Conservation (phyloP, 805 yeast genomes). For the Metschnikowia cerradonensis region DNA sequence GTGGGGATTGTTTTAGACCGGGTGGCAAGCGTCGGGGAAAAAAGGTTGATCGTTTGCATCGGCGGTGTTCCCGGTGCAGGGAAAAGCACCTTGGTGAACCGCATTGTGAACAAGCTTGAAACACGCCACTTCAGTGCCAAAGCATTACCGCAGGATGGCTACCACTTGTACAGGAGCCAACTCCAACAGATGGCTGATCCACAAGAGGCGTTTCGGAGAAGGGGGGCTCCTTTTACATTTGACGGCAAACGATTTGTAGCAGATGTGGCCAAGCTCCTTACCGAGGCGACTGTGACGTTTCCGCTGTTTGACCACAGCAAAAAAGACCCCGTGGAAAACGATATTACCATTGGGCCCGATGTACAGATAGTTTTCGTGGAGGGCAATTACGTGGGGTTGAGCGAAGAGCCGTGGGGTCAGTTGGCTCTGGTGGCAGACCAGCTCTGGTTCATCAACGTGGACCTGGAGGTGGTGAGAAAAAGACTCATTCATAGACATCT, state of each 20-base stretch:
- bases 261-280: conserved; percentile 19
- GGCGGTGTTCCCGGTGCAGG: conserved; percentile 88
- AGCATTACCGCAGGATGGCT: conserved; percentile 40
- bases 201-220: conserved; percentile 50
- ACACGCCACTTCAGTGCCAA: conserved; percentile 14
- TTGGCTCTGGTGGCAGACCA: conserved; percentile 40
- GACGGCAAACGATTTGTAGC: conserved; percentile 46
- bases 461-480: conserved; percentile 41
- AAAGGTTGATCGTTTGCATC: conserved; percentile 51
- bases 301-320: conserved; percentile 76
- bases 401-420: conserved; percentile 55
- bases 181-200: conserved; percentile 47
- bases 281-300: conserved; percentile 35
- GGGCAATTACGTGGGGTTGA: conserved; percentile 67
- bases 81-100: conserved; percentile 61
- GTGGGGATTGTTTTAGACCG: conserved; percentile 7
- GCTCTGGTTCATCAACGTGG: conserved; percentile 50
- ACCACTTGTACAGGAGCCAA: conserved; percentile 31
- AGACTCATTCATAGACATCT: conserved; percentile 69
- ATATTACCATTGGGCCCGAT: conserved; percentile 41
- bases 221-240: conserved; percentile 89
- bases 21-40: conserved; percentile 3
- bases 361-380: conserved; percentile 63
- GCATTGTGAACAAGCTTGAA: conserved; percentile 36
- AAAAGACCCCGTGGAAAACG: conserved; percentile 66